A percentile compares a stretch with the other conserved stretches of the same genome.
These are phyloP conservation scores for Caloboletus firmus DNA, from an alignment of 1,284 basidiomycete genomes.

Conservation along the genomic window DNA sequence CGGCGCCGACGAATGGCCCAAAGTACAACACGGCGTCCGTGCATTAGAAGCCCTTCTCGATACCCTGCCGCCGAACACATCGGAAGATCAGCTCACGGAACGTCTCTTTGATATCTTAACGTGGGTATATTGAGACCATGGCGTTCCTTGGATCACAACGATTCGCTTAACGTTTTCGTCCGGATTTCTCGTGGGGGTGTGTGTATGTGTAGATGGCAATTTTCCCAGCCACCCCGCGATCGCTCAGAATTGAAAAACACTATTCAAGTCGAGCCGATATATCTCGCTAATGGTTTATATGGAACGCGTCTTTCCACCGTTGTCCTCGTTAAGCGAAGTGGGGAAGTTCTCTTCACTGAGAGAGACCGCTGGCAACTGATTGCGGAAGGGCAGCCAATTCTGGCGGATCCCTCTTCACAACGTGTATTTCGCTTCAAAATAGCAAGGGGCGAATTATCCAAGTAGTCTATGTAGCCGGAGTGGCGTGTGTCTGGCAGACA, in stretches of 20 bases:
- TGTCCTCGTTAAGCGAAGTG: slow-evolving; percentile 60
- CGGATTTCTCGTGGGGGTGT: slow-evolving; percentile 1
- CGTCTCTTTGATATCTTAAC: slow-evolving; percentile 61
- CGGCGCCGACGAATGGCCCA: slow-evolving; percentile 65
- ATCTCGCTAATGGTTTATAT: slow-evolving; percentile 39
- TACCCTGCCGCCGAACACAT: slow-evolving; percentile 36
- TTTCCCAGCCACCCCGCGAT: slow-evolving; percentile 44
- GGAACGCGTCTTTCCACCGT: slow-evolving; percentile 75
- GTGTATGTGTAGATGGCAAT: slow-evolving; percentile 44
- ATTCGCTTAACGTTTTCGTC: slow-evolving; percentile 12
- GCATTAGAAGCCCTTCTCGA: slow-evolving; percentile 45
- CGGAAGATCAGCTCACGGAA: slow-evolving; percentile 54
- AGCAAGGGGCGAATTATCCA: slow-evolving; percentile 22
- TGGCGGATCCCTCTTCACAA: slow-evolving; percentile 45
- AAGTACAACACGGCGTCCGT: slow-evolving; percentile 58
- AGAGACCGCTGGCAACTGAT: slow-evolving; percentile 63
- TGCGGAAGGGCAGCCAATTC: slow-evolving; percentile 37
- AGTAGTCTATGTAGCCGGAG: slow-evolving; percentile 17
- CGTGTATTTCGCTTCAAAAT: slow-evolving; percentile 56
- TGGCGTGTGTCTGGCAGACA: slow-evolving; percentile 20
- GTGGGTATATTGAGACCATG: slow-evolving; percentile 44
- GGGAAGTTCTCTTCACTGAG: slow-evolving; percentile 66
- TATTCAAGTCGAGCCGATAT: slow-evolving; percentile 57
- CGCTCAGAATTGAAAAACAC: slow-evolving; percentile 58
- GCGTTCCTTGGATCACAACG: neutral